These are phyloP conservation scores for Collybiopsis confluens DNA, from an alignment of 768 basidiomycete genomes.

Conservation along the genomic window DNA sequence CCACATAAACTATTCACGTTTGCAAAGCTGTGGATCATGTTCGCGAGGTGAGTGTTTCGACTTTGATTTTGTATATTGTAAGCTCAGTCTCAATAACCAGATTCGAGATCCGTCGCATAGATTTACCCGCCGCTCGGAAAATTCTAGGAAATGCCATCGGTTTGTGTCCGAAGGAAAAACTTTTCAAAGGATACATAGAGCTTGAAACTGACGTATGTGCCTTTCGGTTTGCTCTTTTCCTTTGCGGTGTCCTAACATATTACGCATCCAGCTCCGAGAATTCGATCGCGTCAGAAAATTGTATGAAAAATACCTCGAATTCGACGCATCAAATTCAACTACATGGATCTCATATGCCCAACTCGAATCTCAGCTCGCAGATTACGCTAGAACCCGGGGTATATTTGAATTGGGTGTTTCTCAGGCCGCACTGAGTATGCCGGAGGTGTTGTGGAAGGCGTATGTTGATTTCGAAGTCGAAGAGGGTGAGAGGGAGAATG, in stretches of 20 bases:
- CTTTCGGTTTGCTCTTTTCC: no score
- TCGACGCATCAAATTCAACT: conserved; percentile 84
- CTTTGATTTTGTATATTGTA: no score
- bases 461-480: conserved; percentile 96
- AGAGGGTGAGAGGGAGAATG: conserved; percentile 85
- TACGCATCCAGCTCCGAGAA: conserved; percentile 73
- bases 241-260: no score
- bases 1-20: conserved; percentile 98
- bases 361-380: conserved; percentile 82
- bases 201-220: conserved; percentile 78
- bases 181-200: conserved; percentile 96
- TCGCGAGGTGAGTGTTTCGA: conserved; percentile 36
- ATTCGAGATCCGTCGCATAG: conserved; percentile 84
- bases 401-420: conserved; percentile 91
- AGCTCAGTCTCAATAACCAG: conserved; percentile 23
- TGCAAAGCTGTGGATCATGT: conserved; percentile 93
- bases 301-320: conserved; percentile 96
- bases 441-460: conserved; percentile 90
- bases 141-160: conserved; percentile 88
- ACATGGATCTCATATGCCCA: conserved; percentile 98
- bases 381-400: conserved; percentile 83
- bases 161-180: conserved; percentile 91
- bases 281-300: conserved; percentile 90
- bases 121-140: conserved; percentile 82
- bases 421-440: conserved; percentile 87